Conservation (phyloP, 2,329 filamentous ascomycete genomes). For the Aspergillus ruber region DNA sequence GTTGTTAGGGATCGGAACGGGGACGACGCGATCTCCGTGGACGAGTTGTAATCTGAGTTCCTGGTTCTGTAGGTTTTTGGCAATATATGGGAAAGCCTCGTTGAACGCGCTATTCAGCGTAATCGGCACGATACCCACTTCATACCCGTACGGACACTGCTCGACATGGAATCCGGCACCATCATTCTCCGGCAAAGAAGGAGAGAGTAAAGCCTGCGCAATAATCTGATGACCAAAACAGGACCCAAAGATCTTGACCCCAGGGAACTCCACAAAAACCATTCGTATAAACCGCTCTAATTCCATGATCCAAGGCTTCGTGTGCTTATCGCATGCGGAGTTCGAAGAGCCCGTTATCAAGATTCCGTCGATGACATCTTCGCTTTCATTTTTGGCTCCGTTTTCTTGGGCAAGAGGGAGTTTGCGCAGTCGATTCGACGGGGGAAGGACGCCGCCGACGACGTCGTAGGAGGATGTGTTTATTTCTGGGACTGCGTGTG, state of each 20-base stretch:
- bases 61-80: background rate
- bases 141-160: conserved; percentile 15
- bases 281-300: conserved; percentile 20
- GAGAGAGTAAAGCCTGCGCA: conserved; percentile 8
- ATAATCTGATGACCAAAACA: conserved; percentile 31
- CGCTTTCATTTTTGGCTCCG: background rate
- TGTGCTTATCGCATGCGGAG: conserved; percentile 20
- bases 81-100: conserved; percentile 7
- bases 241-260: conserved; percentile 28
- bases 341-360: conserved; percentile 28
- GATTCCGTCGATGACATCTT: conserved; percentile 19
- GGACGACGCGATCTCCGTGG: conserved; percentile 26
- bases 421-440: conserved; percentile 18
- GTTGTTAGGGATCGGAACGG: background rate
- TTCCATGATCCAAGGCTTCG: conserved; percentile 23
- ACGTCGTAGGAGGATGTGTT: conserved; percentile 29
- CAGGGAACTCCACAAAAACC: conserved; percentile 19
- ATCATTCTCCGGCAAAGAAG: background rate
- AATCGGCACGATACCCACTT: conserved; percentile 26
- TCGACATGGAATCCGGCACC: conserved; percentile 14
- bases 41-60: conserved; percentile 27
- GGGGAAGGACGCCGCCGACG: conserved; percentile 23
- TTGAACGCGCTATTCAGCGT: conserved; percentile 16
- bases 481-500: conserved; percentile 12
- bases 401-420: background rate